These are phyloP conservation scores for Pythium biforme DNA, from an alignment of 352 stramenopile genomes.

Conservation along the genomic window DNA sequence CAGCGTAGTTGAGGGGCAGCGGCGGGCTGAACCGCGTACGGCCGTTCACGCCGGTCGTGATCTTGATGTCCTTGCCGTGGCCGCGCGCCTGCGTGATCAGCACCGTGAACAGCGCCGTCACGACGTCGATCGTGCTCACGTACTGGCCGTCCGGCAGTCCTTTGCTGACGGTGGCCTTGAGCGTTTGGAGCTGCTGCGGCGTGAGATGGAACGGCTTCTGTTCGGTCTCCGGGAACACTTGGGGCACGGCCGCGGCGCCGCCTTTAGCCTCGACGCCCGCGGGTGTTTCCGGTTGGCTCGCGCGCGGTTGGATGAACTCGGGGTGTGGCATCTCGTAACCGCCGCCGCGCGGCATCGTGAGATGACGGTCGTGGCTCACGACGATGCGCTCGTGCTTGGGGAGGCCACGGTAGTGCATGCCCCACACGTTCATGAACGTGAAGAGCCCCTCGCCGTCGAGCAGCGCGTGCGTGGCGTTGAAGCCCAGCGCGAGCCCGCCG, in stretches of 20 bases:
- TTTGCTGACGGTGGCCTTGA: constrained; percentile 34
- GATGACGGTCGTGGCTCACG: constrained; percentile 42
- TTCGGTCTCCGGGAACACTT: constrained; percentile 20
- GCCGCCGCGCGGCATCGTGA: constrained; percentile 28
- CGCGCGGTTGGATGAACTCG: constrained; percentile 31
- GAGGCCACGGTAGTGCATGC: constrained; percentile 45
- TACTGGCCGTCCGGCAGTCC: constrained; percentile 23
- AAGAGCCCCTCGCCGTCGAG: constrained; percentile 54
- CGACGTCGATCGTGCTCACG: constrained; percentile 49
- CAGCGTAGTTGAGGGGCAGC: constrained; percentile 41
- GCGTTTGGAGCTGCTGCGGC: constrained; percentile 36
- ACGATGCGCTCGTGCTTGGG: constrained; percentile 23
- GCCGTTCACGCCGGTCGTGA: constrained; percentile 53
- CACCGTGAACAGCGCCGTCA: constrained; percentile 51
- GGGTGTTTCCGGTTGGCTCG: background rate
- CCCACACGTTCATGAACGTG: constrained; percentile 65
- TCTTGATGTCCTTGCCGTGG: constrained; percentile 39
- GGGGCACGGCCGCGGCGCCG: background rate
- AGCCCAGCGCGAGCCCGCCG: constrained; percentile 43
- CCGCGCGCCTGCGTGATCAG: constrained; percentile 46
- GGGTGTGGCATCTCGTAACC: constrained; percentile 33
- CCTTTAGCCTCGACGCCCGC: constrained; percentile 10
- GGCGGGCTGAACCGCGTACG: constrained; percentile 44
- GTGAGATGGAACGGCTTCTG: constrained; percentile 50
- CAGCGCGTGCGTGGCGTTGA: constrained; percentile 44